These are phyloP conservation scores for Penicillium argentinense DNA, from an alignment of 495 filamentous ascomycete genomes.

Conservation along the genomic window DNA sequence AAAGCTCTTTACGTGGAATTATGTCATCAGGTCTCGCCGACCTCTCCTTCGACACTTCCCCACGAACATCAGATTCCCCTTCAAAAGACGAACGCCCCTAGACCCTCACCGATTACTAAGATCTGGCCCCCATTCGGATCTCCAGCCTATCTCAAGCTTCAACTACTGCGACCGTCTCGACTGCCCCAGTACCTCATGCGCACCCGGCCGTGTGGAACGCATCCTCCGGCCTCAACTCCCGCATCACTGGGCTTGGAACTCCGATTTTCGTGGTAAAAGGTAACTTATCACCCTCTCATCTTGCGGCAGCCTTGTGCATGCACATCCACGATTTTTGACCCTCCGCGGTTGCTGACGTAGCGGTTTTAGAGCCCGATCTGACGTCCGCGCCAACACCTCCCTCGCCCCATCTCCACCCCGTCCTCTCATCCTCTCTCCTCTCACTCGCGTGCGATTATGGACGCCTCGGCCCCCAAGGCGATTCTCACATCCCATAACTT, in stretches of 20 bases:
- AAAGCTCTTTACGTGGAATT: conserved; percentile 37
- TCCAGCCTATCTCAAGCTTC: conserved; percentile 1
- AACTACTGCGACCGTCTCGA: not conserved
- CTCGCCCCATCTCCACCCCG: conserved; percentile 22
- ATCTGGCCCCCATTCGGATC: conserved; percentile 1
- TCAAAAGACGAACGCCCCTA: not conserved
- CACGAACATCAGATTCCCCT: not conserved
- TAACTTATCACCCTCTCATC: no score
- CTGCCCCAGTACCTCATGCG: conserved; percentile 28
- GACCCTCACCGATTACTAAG: not conserved
- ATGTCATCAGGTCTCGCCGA: conserved; percentile 43
- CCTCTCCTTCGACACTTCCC: conserved; percentile 13
- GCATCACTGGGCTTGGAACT: conserved; percentile 15
- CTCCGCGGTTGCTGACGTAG: conserved; percentile 23
- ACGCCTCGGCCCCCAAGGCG: conserved; percentile 36
- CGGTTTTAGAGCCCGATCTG: conserved; percentile 33
- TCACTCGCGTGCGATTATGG: conserved; percentile 36
- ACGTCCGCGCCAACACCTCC: conserved; percentile 24
- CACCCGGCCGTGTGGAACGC: conserved; percentile 30
- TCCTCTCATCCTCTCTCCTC: conserved; percentile 6
- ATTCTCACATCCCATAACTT: conserved; percentile 50
- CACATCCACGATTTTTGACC: no score
- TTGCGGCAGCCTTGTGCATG: no score
- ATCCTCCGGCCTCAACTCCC: conserved; percentile 26
- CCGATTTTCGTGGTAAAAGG: conserved; percentile 26